Evolutionary conservation across 345 rosid genomes (phyloP).

Genomic region (Durio zibethinus): DNA sequence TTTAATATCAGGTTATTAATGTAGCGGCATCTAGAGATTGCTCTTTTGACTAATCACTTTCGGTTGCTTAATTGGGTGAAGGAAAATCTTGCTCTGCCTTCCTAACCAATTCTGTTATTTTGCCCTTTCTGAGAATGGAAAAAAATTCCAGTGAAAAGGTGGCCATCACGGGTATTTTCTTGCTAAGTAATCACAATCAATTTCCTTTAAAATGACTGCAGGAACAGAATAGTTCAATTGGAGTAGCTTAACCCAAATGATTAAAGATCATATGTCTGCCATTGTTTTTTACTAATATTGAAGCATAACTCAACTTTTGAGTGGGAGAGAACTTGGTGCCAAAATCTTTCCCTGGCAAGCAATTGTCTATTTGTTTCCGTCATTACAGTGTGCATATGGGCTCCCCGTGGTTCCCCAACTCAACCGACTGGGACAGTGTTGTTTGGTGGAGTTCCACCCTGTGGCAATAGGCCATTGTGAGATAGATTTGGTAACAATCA

Average conservation of each 20-base stretch:
- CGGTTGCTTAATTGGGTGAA: too few relatives aligned
- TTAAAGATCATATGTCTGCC: neutral
- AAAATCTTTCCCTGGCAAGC: neutral
- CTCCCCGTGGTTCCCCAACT: slow-evolving; percentile 6
- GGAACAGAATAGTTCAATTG: neutral
- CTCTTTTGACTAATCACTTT: neutral
- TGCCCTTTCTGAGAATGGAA: neutral
- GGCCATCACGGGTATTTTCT: neutral
- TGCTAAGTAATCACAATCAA: neutral
- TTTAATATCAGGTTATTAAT: too few relatives aligned
- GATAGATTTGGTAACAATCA: neutral
- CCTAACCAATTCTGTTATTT: neutral
- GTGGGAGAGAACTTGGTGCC: neutral
- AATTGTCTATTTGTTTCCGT: neutral
- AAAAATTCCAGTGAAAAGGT: neutral
- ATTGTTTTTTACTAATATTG: neutral
- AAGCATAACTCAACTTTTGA: neutral
- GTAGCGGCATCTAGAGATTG: too few relatives aligned
- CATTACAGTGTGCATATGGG: neutral
- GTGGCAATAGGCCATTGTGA: neutral
- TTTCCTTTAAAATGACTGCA: neutral
- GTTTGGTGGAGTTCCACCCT: neutral
- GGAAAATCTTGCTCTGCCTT: neutral
- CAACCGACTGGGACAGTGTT: neutral
- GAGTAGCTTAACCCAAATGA: neutral